Evolutionary conservation across 1,139 yeast species (phyloP), one percentile per base, ranked within the genome.

Genomic region (Hyphopichia burtonii): DNA sequence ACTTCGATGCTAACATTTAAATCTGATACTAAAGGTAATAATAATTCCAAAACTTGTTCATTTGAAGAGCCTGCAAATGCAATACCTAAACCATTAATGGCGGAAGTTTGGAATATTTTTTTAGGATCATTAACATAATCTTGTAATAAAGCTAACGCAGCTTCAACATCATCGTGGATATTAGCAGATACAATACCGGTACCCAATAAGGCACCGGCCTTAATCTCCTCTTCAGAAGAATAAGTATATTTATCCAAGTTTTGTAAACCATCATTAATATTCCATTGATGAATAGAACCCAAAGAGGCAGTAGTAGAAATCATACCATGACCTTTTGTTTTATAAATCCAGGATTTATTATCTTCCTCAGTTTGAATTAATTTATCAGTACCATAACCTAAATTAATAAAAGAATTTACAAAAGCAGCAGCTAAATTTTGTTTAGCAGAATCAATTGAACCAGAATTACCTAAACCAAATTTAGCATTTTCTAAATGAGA

Each of bases 151-250:
- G 96, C 84, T 49, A 88, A 74, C 4, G 97, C 95, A 5, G 98
- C 95, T 53, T 91, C 98, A 38, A 90, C 89, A 48, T 93, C 99
- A 60, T 93, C 96, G 62, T 89, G 96, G 44, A 94, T 94, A 64
- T 96, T 95, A 27, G 95, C 78, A 32, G 96, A 88, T n/a, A 89
- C 86, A 40, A 94, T 77, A 65, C 99, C 99, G 63, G 90, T 89
- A 64, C 98, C 99, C 51, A 94, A 76, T 47, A 93, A 74, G 4
- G 99, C 96, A 66, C 99, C 99, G 11, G 98, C 97, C 66, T 89
- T 89, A 51, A 91, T 82, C 57, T 89, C 93, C 46, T 83, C 85
- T 55, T 90, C 96, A 22, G 83, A 77, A 7, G 96, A 86, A 60
- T 91, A 90, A 47, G 93, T 74, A 63, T 86, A 91, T 63, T 87